Base-by-base conservation (phyloP, 1,139 yeast genomes). In the Sugiyamaella xylanicola region DNA sequence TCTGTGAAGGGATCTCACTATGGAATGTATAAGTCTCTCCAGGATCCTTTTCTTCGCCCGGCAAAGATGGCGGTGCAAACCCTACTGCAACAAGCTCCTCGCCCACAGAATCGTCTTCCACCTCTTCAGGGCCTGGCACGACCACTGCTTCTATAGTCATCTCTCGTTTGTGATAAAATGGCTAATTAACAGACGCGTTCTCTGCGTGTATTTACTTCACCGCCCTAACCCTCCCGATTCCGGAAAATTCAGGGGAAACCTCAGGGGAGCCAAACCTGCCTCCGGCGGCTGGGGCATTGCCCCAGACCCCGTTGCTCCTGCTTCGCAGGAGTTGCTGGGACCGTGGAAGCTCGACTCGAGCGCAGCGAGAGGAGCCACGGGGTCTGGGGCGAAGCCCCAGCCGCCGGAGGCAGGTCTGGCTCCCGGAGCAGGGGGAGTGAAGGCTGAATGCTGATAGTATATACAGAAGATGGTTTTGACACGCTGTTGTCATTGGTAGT, bases 1-100 rank as follows among this genome's bases (percentile, higher is more conserved):
- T 59, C 4, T 54, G 46, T 4, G 54, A 46, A 1, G 80, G 80
- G 4, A 76, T 62, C 0, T 65, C 67, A 1, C 77, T 71, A 55
- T 65, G 74, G 59, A 69, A 76, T 0, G 78, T 72, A 53, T 68
- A 63, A 8, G 37, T 32, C 15, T 8, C 37, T 4, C 15, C 13
- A n/a, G 37, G 37, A n/a, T 32, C 37, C 15, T 32, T 8, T 8
- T 32, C 37, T 32, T 32, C 37, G 37, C 37, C 8, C 4, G 37
- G 37, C 15, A 32, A n/a, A 4, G 37, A 32, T 7, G 37, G 37
- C 5, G 37, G 37, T 11, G 13, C 15, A n/a, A 32, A 32, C 13
- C 15, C 15, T n/a, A 32, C 15, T 4, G 37, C 4, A 8, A 13
- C 4, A 7, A 32, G 13, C 8, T 32, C 37, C 15, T 32, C 37